Evolutionary conservation across 345 rosid species (phyloP).

Genomic region (Reutealis trisperma): DNA sequence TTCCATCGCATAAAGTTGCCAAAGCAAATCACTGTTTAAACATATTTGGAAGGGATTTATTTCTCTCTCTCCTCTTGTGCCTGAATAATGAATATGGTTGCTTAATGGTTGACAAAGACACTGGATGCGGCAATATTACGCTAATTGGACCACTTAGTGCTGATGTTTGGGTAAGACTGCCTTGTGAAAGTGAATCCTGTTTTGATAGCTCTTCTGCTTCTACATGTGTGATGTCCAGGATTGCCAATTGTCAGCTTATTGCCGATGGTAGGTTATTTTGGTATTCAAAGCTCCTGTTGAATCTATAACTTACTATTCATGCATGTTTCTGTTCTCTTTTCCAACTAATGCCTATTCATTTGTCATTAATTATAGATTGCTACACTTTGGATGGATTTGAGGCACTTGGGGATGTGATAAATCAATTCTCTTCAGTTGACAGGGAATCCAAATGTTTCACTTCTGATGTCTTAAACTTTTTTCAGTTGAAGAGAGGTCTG

Average conservation of each 20-base stretch:
- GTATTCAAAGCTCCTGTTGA: conserved; percentile 13
- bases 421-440: conserved; percentile 56
- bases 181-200: conserved; percentile 39
- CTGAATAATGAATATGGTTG: conserved; percentile 42
- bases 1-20: conserved; percentile 52
- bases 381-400: conserved; percentile 51
- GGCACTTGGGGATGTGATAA: conserved; percentile 55
- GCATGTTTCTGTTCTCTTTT: conserved; percentile 12
- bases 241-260: conserved; percentile 54
- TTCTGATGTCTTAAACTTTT: conserved; percentile 58
- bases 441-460: conserved; percentile 57
- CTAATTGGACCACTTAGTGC: conserved; percentile 58
- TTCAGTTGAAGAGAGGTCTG: conserved; percentile 43
- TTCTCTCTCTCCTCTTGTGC: conserved; percentile 45
- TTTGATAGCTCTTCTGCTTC: conserved; percentile 36
- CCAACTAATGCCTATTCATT: conserved; percentile 13
- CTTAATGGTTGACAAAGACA: conserved; percentile 32
- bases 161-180: conserved; percentile 80
- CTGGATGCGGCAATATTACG: conserved; percentile 32
- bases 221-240: conserved; percentile 65
- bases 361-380: conserved; percentile 50
- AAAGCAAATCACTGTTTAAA: conserved; percentile 49
- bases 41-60: conserved; percentile 68
- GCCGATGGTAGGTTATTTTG: conserved; percentile 60
- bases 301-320: background rate